Evolutionary conservation across 2,329 filamentous ascomycete genomes (phyloP), one percentile per base, ranked within the genome.

Genomic region (Sphaerulina vaccinii): DNA sequence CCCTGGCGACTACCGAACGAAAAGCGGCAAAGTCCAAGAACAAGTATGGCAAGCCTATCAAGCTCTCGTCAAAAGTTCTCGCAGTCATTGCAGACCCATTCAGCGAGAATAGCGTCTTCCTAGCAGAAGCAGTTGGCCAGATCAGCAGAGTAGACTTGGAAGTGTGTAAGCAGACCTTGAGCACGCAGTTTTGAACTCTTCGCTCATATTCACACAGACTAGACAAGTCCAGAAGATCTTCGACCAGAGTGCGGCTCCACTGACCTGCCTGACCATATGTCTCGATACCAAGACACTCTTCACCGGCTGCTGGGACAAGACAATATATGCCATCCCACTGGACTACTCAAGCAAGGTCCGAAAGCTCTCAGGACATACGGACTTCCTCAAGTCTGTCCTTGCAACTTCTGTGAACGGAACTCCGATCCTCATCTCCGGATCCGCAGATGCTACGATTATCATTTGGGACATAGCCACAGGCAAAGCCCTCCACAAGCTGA

Each of bases 271-370:
- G 22, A 83, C 87, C 13, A 75, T 89, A 29, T 84, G 83, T 11
- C 68, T 75, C 3, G 44, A 51, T 10, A 64, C 65, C 3, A 62
- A 65, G 44, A 86, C 79, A 1, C 67, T 96, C 9, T 96, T 90
- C 69, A 90, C 90, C 19, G 92, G 91, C 27, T 93, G 86, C 53
- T 99, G 93, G 93, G 92, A 99, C 73, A 96, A 95, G 73, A 80
- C 83, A 16, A 80, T 97, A 52, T 96, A 90, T 85, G 87, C 86
- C 24, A 96, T 86, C 24, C 29, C 54, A 11, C 42, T 54, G 15
- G 41, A 40, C 13, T 13, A 32, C 11, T 2, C 44, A 3, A 43
- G 46, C 9, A 27, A 52, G 7, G 21, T 48, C 3, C 23, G 40
- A 11, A 58, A 24, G 7, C 35, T 66, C 8, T 22, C 49, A 3